phyloP scores from a whole-genome alignment of 352 stramenopile genomes.

The Globisporangium mamillatum region DNA sequence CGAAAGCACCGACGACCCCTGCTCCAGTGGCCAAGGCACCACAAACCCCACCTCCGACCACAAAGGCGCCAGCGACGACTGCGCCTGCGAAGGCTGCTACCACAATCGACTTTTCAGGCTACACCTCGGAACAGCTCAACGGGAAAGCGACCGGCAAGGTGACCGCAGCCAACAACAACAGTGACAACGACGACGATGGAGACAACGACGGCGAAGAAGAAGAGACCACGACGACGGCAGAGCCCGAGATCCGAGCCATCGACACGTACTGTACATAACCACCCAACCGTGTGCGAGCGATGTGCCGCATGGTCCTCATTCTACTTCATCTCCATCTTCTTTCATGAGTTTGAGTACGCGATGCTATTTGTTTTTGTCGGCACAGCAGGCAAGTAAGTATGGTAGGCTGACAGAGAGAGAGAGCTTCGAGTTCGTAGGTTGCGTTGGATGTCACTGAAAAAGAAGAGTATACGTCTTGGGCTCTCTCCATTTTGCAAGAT shows the following conservation, averaged over 20 bases:
- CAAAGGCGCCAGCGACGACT: constrained; percentile 5
- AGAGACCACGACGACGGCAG: not conserved
- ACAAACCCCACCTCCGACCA: not conserved
- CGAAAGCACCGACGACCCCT: not conserved
- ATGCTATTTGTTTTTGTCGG: constrained; percentile 5
- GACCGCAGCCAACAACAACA: not conserved
- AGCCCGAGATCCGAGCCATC: not conserved
- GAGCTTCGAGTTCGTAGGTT: not conserved
- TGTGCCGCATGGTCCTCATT: not conserved
- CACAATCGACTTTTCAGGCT: constrained; percentile 14
- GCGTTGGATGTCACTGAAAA: constrained; percentile 2
- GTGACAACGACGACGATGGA: not conserved
- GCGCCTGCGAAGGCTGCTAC: constrained; percentile 3
- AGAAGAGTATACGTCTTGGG: constrained; percentile 10
- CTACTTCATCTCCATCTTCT: not conserved
- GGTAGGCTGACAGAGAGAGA: not conserved
- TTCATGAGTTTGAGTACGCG: not conserved
- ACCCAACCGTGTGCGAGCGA: not conserved
- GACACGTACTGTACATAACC: constrained; percentile 8
- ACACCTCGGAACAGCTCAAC: constrained; percentile 14
- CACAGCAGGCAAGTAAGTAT: not conserved
- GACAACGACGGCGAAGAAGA: constrained; percentile 1
- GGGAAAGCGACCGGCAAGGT: constrained; percentile 1
- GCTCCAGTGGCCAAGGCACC: not conserved
- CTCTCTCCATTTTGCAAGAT: not conserved